Conservation (phyloP, 306 rosid species). For the Prunus armeniaca region DNA sequence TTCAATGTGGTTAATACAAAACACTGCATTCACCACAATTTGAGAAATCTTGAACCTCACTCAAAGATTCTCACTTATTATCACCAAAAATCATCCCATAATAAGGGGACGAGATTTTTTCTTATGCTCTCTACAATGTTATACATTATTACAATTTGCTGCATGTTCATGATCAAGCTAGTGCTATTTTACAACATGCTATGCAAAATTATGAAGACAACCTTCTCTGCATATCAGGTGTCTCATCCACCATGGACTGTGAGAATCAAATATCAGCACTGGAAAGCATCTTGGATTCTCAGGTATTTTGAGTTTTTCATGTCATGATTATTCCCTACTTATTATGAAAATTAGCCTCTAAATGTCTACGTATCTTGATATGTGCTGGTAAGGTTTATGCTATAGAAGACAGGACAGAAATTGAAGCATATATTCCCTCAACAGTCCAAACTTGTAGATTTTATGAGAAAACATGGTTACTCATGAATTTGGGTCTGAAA, state of each 20-base stretch:
- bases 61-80: too few species aligned
- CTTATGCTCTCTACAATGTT: too few species aligned
- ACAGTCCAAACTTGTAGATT: conserved; percentile 52
- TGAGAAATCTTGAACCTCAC: too few species aligned
- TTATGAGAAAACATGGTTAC: conserved; percentile 46
- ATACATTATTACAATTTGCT: neutral
- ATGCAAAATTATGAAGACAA: neutral
- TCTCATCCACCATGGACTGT: conserved; percentile 58
- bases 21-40: too few species aligned
- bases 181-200: neutral
- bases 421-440: conserved; percentile 53
- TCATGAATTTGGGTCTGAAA: conserved; percentile 46
- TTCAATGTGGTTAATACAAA: too few species aligned
- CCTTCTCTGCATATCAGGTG: conserved; percentile 40
- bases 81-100: too few species aligned
- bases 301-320: conserved; percentile 31
- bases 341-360: neutral
- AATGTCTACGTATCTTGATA: neutral
- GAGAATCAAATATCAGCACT: conserved; percentile 71
- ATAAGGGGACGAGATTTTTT: too few species aligned
- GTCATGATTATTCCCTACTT: conserved; percentile 1
- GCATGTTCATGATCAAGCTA: neutral
- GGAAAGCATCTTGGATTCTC: conserved; percentile 69
- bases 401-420: conserved; percentile 66
- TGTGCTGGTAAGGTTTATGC: conserved; percentile 51